phyloP scores from a whole-genome alignment of 176 grass and related monocot genomes.

The Raddia distichophylla region DNA sequence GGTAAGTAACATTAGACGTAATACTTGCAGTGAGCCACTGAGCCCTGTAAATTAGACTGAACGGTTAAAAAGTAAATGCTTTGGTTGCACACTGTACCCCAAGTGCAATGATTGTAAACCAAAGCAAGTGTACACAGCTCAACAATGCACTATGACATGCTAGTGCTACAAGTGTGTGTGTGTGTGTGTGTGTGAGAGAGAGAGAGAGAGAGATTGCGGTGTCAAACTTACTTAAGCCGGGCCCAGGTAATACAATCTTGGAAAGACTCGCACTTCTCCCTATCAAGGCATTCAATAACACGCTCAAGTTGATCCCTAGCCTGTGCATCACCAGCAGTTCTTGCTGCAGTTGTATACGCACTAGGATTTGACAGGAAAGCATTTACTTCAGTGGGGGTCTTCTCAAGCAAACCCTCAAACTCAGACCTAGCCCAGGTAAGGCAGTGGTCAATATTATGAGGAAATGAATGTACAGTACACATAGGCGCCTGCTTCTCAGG shows the following conservation, averaged over 20 bases:
- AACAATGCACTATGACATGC: background rate
- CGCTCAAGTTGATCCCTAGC: constrained; percentile 78
- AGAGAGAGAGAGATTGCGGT: background rate
- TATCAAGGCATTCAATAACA: constrained; percentile 82
- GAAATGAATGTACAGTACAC: constrained; percentile 95
- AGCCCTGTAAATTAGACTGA: background rate
- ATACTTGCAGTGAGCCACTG: background rate
- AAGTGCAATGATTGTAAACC: constrained; percentile 11
- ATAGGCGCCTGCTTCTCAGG: constrained; percentile 95
- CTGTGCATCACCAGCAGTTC: constrained; percentile 84
- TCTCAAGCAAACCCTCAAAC: constrained; percentile 95
- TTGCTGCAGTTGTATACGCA: constrained; percentile 60
- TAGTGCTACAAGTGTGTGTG: too few species aligned
- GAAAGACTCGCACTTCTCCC: constrained; percentile 79
- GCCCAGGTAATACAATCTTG: constrained; percentile 90
- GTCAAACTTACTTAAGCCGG: constrained; percentile 62
- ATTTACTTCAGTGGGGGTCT: constrained; percentile 88
- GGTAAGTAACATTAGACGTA: constrained; percentile 7
- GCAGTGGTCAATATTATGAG: constrained; percentile 97
- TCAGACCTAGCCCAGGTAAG: constrained; percentile 91
- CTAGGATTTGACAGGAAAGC: constrained; percentile 71
- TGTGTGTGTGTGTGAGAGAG: background rate
- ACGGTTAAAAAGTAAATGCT: background rate
- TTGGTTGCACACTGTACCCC: background rate
- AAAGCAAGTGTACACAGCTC: background rate